Percentiles rank a stretch among this genome's conserved stretches.
These are phyloP conservation scores for Dicorynia guianensis DNA, from an alignment of 306 rosid species.

Conservation along the genomic window DNA sequence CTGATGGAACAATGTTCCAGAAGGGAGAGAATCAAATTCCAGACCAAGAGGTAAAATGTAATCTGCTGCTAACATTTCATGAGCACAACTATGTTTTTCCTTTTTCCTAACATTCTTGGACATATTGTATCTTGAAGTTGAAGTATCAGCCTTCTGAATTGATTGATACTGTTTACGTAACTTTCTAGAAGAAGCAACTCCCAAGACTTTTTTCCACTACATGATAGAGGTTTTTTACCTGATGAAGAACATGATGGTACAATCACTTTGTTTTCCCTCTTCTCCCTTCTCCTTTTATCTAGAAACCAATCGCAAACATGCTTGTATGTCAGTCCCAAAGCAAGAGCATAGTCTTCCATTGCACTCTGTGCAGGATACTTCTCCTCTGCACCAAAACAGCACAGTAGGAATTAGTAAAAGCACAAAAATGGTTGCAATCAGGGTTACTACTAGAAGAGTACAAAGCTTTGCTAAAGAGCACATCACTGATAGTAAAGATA, in stretches of 20 bases:
- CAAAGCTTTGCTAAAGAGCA: background rate
- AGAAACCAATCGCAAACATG: conserved; percentile 70
- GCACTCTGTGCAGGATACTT: conserved; percentile 52
- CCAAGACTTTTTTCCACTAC: conserved; percentile 44
- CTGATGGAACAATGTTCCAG: conserved; percentile 41
- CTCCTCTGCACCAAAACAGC: conserved; percentile 60
- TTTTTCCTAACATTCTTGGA: conserved; percentile 41
- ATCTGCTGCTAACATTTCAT: conserved; percentile 52
- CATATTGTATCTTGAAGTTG: conserved; percentile 34
- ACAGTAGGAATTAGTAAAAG: background rate
- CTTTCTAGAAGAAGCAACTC: conserved; percentile 41
- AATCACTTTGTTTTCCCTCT: conserved; percentile 44
- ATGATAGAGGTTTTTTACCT: conserved; percentile 8
- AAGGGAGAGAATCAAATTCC: conserved; percentile 71
- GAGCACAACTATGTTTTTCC: conserved; percentile 43
- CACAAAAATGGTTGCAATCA: background rate
- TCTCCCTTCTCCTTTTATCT: conserved; percentile 67
- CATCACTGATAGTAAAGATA: conserved; percentile 1
- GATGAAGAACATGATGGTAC: conserved; percentile 21
- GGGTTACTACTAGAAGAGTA: background rate
- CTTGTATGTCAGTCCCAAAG: conserved; percentile 64
- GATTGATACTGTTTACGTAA: background rate
- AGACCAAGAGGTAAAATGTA: conserved; percentile 55
- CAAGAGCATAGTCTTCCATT: conserved; percentile 54
- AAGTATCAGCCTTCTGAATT: conserved; percentile 31